phyloP scores from a whole-genome alignment of 306 rosid species.

The Cucurbita ficifolia region DNA sequence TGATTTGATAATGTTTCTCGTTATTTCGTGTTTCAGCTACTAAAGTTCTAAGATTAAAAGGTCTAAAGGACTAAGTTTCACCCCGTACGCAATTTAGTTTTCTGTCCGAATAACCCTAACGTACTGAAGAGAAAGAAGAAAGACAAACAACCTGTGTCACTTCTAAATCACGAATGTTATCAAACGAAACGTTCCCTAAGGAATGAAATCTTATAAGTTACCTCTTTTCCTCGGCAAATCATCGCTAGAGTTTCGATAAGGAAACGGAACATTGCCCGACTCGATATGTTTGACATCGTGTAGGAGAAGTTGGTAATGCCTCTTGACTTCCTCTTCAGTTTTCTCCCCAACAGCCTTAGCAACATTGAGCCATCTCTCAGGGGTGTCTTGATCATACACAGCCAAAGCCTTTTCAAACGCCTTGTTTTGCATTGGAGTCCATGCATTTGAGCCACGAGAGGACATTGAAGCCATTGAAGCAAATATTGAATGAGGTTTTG shows the following conservation, averaged over 20 bases:
- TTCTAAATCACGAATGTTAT: no score
- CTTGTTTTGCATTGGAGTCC: constrained; percentile 27
- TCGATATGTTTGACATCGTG: constrained; percentile 22
- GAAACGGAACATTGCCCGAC: background rate
- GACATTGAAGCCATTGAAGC: constrained; percentile 2
- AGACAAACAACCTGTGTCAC: no score
- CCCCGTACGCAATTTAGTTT: no score
- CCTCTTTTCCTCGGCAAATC: background rate
- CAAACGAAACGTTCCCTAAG: background rate
- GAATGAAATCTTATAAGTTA: background rate
- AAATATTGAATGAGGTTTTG: background rate
- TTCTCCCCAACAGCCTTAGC: constrained; percentile 23
- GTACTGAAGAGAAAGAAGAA: background rate
- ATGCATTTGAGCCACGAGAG: constrained; percentile 3
- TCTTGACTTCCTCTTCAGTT: constrained; percentile 23
- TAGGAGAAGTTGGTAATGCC: constrained; percentile 18
- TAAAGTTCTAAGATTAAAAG: no score
- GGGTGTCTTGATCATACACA: constrained; percentile 23
- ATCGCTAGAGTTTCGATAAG: background rate
- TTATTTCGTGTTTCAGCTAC: no score
- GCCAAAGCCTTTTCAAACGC: constrained; percentile 24
- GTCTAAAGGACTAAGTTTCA: no score
- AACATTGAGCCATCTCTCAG: constrained; percentile 29
- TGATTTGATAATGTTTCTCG: no score
- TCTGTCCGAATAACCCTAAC: no score